Evolutionary conservation across 768 basidiomycete species (phyloP).

Genomic region (Termitomyces sp.): DNA sequence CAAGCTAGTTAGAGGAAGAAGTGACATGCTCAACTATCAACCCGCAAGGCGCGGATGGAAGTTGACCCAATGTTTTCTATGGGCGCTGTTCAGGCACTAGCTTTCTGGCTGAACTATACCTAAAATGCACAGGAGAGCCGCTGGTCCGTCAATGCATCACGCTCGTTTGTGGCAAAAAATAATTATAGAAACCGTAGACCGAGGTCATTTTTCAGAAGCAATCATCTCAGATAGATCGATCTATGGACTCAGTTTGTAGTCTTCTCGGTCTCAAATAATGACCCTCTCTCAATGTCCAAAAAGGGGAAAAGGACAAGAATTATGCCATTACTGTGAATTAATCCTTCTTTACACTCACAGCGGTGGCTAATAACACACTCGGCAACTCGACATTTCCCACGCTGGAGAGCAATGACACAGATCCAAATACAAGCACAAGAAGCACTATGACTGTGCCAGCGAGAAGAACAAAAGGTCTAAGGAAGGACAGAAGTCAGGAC

Average conservation of each 20-base stretch:
- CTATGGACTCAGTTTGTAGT: background rate
- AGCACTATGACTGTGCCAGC: conserved; percentile 63
- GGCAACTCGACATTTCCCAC: conserved; percentile 64
- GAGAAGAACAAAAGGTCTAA: conserved; percentile 71
- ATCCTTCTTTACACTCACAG: conserved; percentile 49
- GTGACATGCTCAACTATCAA: conserved; percentile 5
- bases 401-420: conserved; percentile 58
- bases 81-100: background rate
- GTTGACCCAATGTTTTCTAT: background rate
- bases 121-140: background rate
- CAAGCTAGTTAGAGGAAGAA: background rate
- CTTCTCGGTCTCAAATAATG: background rate
- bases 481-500: conserved; percentile 4
- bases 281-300: background rate
- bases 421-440: conserved; percentile 60
- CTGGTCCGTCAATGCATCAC: background rate
- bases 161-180: background rate
- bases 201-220: background rate
- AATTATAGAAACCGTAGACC: background rate
- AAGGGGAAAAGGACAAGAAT: background rate
- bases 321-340: conserved; percentile 20
- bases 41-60: background rate
- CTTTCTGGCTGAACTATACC: background rate
- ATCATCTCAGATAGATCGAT: background rate
- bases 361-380: conserved; percentile 65